phyloP scores from a whole-genome alignment of 179 eudicot species.

The Amaranthus tricolor region DNA sequence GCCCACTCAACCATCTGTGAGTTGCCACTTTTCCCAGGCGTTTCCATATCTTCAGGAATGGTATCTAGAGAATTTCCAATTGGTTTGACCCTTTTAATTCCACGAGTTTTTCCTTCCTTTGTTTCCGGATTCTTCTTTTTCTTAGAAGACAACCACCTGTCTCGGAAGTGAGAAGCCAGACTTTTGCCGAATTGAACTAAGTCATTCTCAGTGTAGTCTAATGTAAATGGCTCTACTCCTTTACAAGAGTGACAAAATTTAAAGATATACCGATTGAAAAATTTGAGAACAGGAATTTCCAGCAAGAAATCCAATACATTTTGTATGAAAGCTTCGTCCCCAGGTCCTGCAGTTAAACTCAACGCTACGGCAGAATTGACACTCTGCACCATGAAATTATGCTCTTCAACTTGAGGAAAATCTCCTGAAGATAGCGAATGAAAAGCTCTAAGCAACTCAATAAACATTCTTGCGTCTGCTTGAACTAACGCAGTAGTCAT shows the following conservation, averaged over 20 bases:
- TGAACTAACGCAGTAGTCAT: slow-evolving; percentile 45
- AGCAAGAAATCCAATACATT: slow-evolving; percentile 52
- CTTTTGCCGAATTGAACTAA: slow-evolving; percentile 41
- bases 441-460: slow-evolving; percentile 47
- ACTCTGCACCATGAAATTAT: slow-evolving; percentile 34
- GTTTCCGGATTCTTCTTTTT: slow-evolving; percentile 42
- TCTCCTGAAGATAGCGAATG: slow-evolving; percentile 28
- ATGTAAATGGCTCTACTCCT: slow-evolving; percentile 30
- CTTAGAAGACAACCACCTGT: slow-evolving; percentile 62
- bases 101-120: slow-evolving; percentile 20
- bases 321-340: slow-evolving; percentile 43
- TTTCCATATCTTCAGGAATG: slow-evolving; percentile 64
- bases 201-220: slow-evolving; percentile 58
- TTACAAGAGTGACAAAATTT: slow-evolving; percentile 35
- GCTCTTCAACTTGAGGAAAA: slow-evolving; percentile 33
- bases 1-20: slow-evolving; percentile 76
- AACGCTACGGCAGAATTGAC: slow-evolving; percentile 49
- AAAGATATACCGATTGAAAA: slow-evolving; percentile 44
- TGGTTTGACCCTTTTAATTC: slow-evolving; percentile 26
- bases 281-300: slow-evolving; percentile 53
- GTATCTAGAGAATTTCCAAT: slow-evolving; percentile 44
- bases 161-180: slow-evolving; percentile 65
- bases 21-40: slow-evolving; percentile 29
- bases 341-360: slow-evolving; percentile 60
- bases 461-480: slow-evolving; percentile 58